Percentiles rank a stretch among this genome's conserved stretches.
phyloP scores from a whole-genome alignment of 257 asterid genomes.

The Plantago major region DNA sequence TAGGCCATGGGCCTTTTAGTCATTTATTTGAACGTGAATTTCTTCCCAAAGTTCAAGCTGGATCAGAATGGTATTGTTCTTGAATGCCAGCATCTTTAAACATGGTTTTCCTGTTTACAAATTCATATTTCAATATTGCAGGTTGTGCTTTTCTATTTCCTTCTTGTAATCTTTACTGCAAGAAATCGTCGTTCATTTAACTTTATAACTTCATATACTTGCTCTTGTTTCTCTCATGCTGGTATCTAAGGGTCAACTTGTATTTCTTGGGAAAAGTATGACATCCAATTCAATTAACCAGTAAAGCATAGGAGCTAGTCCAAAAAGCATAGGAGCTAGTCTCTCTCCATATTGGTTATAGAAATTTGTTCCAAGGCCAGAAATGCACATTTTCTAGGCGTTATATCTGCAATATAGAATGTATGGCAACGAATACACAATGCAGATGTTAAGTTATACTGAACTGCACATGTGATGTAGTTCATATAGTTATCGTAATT shows the following conservation, averaged over 20 bases:
- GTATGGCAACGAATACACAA: too few species aligned
- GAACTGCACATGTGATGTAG: too few species aligned
- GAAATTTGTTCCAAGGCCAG: too few species aligned
- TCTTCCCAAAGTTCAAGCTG: slow-evolving; percentile 62
- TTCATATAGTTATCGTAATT: too few species aligned
- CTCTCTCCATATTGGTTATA: too few species aligned
- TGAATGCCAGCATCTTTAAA: background rate
- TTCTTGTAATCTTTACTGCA: background rate
- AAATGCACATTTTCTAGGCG: too few species aligned
- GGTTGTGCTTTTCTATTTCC: slow-evolving; percentile 12
- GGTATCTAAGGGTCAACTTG: background rate
- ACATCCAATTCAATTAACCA: too few species aligned
- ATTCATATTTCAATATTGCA: slow-evolving; percentile 3
- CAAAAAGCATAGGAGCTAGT: too few species aligned
- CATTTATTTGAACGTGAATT: slow-evolving; percentile 91
- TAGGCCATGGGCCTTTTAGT: slow-evolving; percentile 97
- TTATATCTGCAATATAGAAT: too few species aligned
- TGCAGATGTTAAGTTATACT: too few species aligned
- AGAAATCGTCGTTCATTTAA: background rate
- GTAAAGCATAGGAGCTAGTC: too few species aligned
- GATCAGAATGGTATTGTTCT: slow-evolving; percentile 62
- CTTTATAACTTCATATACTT: background rate
- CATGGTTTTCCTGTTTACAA: slow-evolving; percentile 12
- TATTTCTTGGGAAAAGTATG: too few species aligned
- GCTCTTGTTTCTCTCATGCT: background rate